Conservation (phyloP, 2,329 filamentous ascomycete genomes). For the Beauveria sp. region DNA sequence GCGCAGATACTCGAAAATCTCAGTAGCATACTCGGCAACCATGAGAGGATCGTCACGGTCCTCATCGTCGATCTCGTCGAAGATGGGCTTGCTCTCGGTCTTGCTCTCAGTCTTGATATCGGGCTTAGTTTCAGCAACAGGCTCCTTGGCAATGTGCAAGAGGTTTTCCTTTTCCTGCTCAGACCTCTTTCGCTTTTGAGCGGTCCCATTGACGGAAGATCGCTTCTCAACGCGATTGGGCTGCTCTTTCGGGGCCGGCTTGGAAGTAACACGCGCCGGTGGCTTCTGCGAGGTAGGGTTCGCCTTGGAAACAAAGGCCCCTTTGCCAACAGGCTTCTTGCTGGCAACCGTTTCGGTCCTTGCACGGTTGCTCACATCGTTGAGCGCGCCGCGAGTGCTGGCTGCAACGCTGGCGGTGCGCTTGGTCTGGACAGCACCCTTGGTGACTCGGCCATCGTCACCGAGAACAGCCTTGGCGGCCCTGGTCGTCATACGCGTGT, state of each 20-base stretch:
- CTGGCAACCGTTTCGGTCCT: slow-evolving; percentile 65
- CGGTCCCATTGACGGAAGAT: slow-evolving; percentile 56
- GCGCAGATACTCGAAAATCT: slow-evolving; percentile 94
- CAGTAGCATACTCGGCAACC: slow-evolving; percentile 94
- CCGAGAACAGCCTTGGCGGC: slow-evolving; percentile 75
- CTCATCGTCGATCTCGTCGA: slow-evolving; percentile 68
- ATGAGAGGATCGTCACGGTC: slow-evolving; percentile 92
- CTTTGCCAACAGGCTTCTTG: slow-evolving; percentile 66
- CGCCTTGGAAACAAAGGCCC: slow-evolving; percentile 69
- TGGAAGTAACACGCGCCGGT: slow-evolving; percentile 51
- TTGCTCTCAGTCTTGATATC: slow-evolving; percentile 23
- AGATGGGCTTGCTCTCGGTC: slow-evolving; percentile 28
- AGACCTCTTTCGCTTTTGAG: slow-evolving; percentile 53
- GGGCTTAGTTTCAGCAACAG: slow-evolving; percentile 25
- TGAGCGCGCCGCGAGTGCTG: slow-evolving; percentile 76
- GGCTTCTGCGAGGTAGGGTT: slow-evolving; percentile 76
- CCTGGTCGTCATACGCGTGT: slow-evolving; percentile 85
- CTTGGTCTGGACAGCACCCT: slow-evolving; percentile 64
- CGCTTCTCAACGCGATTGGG: slow-evolving; percentile 55
- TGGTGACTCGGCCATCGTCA: slow-evolving; percentile 53
- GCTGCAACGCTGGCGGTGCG: slow-evolving; percentile 45
- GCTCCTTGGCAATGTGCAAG: slow-evolving; percentile 10
- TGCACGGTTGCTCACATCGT: slow-evolving; percentile 90
- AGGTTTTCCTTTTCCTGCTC: slow-evolving; percentile 20
- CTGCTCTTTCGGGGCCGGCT: slow-evolving; percentile 56